Percentiles rank a stretch among this genome's conserved stretches.
phyloP scores from a whole-genome alignment of 495 filamentous ascomycete species.

The Tuber microsphaerosporum region DNA sequence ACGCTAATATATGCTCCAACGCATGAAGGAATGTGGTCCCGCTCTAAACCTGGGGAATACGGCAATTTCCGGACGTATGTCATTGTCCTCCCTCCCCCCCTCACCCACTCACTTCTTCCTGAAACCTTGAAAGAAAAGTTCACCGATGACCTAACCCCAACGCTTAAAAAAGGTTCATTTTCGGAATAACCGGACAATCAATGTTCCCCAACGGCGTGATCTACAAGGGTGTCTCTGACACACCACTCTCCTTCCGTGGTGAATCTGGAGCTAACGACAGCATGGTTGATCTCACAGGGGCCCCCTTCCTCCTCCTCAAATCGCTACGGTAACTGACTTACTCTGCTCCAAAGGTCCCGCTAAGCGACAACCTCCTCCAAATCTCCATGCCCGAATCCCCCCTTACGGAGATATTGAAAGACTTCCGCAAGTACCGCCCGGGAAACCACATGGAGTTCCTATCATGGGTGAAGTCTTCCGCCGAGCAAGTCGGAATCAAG shows the following conservation, averaged over 20 bases:
- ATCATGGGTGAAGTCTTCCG: conserved; percentile 56
- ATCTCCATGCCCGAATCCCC: conserved; percentile 77
- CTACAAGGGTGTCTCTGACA: conserved; percentile 71
- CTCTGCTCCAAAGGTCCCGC: conserved; percentile 56
- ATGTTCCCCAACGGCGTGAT: conserved; percentile 90
- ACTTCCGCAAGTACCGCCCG: conserved; percentile 79
- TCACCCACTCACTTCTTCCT: not conserved
- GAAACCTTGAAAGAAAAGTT: not conserved
- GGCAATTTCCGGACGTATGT: conserved; percentile 64
- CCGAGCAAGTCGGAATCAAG: conserved; percentile 53
- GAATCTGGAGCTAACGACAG: conserved; percentile 87
- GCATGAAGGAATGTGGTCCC: conserved; percentile 68
- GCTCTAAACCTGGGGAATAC: conserved; percentile 70
- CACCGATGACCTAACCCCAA: not conserved
- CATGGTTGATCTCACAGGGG: conserved; percentile 49
- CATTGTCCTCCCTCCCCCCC: not conserved
- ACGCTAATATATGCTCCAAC: conserved; percentile 15
- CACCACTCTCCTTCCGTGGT: conserved; percentile 68
- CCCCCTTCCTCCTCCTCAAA: not conserved
- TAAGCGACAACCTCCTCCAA: conserved; percentile 73
- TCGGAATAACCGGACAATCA: conserved; percentile 76
- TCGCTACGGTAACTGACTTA: conserved; percentile 8
- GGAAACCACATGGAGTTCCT: conserved; percentile 80
- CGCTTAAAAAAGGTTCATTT: conserved; percentile 59
- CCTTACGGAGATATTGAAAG: conserved; percentile 72